A percentile compares a stretch with the other conserved stretches of the same genome.
Evolutionary conservation across 805 yeast species (phyloP).

Genomic region (Danielozyma ontarioensis): DNA sequence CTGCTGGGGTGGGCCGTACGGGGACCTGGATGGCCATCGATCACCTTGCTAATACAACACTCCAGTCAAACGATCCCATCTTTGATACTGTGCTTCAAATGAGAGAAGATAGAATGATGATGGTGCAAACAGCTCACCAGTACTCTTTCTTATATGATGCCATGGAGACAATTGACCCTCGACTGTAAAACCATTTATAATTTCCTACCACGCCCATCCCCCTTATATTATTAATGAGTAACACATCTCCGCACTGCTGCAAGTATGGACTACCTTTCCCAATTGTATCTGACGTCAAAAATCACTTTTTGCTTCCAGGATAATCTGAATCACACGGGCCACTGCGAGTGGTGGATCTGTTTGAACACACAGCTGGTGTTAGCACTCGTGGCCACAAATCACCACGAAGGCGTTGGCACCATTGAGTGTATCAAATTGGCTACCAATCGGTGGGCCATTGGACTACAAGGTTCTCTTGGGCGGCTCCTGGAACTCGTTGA

Average conservation of each 20-base stretch:
- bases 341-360: neutral
- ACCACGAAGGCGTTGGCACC: no score
- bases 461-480: no score
- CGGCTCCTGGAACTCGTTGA: no score
- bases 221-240: neutral
- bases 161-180: constrained; percentile 10
- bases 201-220: neutral
- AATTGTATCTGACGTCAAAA: no score
- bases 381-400: no score
- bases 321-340: neutral
- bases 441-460: no score
- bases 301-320: neutral
- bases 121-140: constrained; percentile 40
- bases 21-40: constrained; percentile 58
- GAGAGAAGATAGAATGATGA: constrained; percentile 34
- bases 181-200: no score
- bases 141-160: constrained; percentile 30
- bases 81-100: constrained; percentile 21
- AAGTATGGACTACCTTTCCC: neutral
- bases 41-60: constrained; percentile 14
- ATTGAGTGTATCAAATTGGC: no score
- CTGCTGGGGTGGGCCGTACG: constrained; percentile 96
- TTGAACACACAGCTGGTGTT: no score
- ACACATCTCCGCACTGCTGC: neutral
- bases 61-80: constrained; percentile 19